Evolutionary conservation across 2,329 filamentous ascomycete species (phyloP), one percentile per base, ranked within the genome.

Genomic region (Chlorencoelia australis): DNA sequence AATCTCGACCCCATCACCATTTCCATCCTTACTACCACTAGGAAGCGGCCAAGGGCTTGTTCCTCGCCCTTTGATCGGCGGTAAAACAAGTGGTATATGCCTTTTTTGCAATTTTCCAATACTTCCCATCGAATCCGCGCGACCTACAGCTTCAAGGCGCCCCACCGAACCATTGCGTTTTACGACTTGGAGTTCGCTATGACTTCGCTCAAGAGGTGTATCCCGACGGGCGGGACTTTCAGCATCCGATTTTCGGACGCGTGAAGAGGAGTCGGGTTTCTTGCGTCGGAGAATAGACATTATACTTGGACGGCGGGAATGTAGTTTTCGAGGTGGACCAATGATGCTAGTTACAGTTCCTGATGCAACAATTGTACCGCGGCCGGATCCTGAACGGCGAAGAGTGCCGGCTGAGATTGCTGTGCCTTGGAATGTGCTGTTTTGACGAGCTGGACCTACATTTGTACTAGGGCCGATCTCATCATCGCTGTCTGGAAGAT

Each of bases 221-320:
- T 82, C 78, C 34, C 69, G 65, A 7, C 77, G 64, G 2, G 76
- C 75, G 2, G 70, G 69, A 44, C 69, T 78, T 46, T 80, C 76
- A 9, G 58, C 50, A 15, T 69, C 68, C 1, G 62, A 57, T 24
- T 75, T 73, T 20, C 69, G 64, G 14, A 79, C 68, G 49, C 68
- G 73, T 31, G 65, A 60, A 38, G 61, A 51, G 17, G 62, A 50
- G 43, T 71, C 66, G 22, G 59, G 59, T 54, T 76, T 82, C 58
- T 71, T 79, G 37, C 81, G 75, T 24, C 76, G 72, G n/a, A 86
- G 59, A 4, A 73, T 73, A 2, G 66, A 67, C 58, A 76, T 67
- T 41, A 79, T 59, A 43, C 71, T 73, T 39, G 60, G 67, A 31
- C 65, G 61, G 20, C 64, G 60, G 18, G 60, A 50, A 11, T 59